Evolutionary conservation across 495 filamentous ascomycete species (phyloP).

Genomic region (Penicillium crystallinum): DNA sequence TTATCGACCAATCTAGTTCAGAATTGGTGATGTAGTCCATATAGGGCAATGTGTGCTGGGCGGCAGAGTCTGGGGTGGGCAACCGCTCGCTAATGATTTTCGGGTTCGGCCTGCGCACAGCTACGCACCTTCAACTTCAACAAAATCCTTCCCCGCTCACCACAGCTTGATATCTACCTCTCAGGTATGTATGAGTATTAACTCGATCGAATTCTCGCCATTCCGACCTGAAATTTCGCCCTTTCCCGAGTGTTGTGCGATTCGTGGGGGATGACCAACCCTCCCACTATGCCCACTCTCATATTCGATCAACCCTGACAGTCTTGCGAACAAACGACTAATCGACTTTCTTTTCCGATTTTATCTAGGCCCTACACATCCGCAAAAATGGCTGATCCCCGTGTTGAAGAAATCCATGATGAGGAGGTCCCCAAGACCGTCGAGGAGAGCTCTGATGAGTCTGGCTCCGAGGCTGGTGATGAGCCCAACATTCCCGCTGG

Average conservation of each 20-base stretch:
- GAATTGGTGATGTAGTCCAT: conserved; percentile 8
- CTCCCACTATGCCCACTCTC: conserved; percentile 18
- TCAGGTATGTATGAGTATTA: conserved; percentile 37
- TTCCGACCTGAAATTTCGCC: conserved; percentile 23
- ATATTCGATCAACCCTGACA: conserved; percentile 10
- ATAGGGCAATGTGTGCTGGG: conserved; percentile 26
- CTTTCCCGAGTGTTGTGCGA: conserved; percentile 29
- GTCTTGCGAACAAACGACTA: conserved; percentile 4
- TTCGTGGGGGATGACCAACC: conserved; percentile 19
- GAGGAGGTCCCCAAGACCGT: conserved; percentile 71
- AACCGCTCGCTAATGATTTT: conserved; percentile 49
- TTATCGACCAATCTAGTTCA: not conserved
- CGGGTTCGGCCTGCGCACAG: conserved; percentile 44
- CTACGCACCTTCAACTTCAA: conserved; percentile 37
- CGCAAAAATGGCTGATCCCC: conserved; percentile 87
- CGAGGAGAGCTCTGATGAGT: conserved; percentile 71
- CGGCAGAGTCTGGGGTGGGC: conserved; percentile 30
- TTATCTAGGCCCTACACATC: conserved; percentile 29
- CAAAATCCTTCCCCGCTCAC: conserved; percentile 39
- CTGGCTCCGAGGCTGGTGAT: conserved; percentile 69
- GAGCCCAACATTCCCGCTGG: conserved; percentile 75
- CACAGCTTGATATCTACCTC: conserved; percentile 30
- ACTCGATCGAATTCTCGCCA: conserved; percentile 10
- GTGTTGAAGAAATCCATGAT: conserved; percentile 94
- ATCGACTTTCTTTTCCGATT: conserved; percentile 10